A percentile compares a stretch with the other conserved stretches of the same genome.
phyloP scores from a whole-genome alignment of 441 rosid species.

The Arabidopsis hybrid region DNA sequence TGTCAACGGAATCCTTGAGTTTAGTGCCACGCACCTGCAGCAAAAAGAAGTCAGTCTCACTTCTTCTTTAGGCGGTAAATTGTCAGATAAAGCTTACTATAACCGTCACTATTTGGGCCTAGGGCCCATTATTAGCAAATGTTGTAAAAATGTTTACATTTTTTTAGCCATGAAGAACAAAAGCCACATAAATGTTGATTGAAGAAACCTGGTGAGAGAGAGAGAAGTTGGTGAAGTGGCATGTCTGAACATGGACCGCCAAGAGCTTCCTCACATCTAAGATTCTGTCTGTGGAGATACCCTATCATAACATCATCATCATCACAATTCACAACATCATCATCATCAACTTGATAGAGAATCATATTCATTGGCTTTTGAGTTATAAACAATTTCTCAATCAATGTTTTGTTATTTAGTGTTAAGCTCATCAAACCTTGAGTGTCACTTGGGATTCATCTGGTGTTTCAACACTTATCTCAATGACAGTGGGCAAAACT shows the following conservation, averaged over 20 bases:
- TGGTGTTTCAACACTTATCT: constrained; percentile 62
- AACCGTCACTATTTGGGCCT: constrained; percentile 40
- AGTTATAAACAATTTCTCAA: constrained; percentile 8
- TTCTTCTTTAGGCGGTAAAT: constrained; percentile 29
- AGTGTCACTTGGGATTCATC: constrained; percentile 70
- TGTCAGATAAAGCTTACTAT: constrained; percentile 31
- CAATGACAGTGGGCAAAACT: constrained; percentile 76
- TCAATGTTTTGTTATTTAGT: neutral
- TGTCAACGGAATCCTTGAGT: constrained; percentile 74
- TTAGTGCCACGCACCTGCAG: constrained; percentile 67
- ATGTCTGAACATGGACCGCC: constrained; percentile 72
- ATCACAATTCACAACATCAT: constrained; percentile 2
- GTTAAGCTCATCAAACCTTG: constrained; percentile 51
- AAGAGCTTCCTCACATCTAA: constrained; percentile 75
- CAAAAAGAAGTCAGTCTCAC: constrained; percentile 18
- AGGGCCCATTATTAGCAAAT: constrained; percentile 40
- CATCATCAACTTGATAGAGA: constrained; percentile 3
- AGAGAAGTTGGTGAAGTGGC: constrained; percentile 73
- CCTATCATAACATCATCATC: constrained; percentile 49
- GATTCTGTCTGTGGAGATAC: constrained; percentile 82
- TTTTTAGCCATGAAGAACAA: neutral
- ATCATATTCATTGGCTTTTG: constrained; percentile 10
- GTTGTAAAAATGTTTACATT: neutral
- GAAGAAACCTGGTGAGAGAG: constrained; percentile 70
- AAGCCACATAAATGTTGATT: neutral